phyloP scores from a whole-genome alignment of 768 basidiomycete species.

The Leccinum ochraceum region DNA sequence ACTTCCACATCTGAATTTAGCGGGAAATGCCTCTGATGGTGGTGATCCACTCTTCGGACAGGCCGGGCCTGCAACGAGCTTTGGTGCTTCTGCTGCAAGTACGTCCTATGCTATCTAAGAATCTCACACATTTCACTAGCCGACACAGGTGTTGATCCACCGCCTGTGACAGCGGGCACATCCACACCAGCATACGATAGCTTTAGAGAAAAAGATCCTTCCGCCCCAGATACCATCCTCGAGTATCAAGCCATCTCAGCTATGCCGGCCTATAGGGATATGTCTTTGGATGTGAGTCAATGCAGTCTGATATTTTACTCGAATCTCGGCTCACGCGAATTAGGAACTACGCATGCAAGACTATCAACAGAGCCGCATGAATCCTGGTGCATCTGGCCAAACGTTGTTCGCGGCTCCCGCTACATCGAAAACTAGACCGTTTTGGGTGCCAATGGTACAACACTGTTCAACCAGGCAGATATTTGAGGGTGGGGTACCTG shows the following conservation, averaged over 20 bases:
- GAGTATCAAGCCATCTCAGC: conserved; percentile 83
- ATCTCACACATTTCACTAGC: conserved; percentile 26
- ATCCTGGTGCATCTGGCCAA: background rate
- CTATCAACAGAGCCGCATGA: background rate
- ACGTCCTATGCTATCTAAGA: conserved; percentile 10
- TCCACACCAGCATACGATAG: conserved; percentile 48
- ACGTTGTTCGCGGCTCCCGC: background rate
- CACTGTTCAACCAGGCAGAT: too few relatives aligned
- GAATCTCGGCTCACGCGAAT: too few relatives aligned
- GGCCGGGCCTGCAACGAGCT: conserved; percentile 44
- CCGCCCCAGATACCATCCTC: conserved; percentile 43
- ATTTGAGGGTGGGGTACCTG: background rate
- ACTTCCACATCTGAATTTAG: conserved; percentile 30
- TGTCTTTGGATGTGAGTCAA: conserved; percentile 67
- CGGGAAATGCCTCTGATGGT: conserved; percentile 41
- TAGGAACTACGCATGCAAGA: background rate
- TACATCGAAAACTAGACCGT: background rate
- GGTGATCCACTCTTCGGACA: conserved; percentile 61
- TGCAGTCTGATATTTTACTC: background rate
- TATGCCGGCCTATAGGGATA: conserved; percentile 75
- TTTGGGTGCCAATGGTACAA: background rate
- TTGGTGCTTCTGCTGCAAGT: conserved; percentile 41
- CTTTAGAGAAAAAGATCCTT: conserved; percentile 68
- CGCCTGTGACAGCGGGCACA: conserved; percentile 50
- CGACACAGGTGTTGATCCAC: conserved; percentile 37